These are phyloP conservation scores for Nicotiana benthamiana DNA, from an alignment of 257 asterid species.

Conservation along the genomic window DNA sequence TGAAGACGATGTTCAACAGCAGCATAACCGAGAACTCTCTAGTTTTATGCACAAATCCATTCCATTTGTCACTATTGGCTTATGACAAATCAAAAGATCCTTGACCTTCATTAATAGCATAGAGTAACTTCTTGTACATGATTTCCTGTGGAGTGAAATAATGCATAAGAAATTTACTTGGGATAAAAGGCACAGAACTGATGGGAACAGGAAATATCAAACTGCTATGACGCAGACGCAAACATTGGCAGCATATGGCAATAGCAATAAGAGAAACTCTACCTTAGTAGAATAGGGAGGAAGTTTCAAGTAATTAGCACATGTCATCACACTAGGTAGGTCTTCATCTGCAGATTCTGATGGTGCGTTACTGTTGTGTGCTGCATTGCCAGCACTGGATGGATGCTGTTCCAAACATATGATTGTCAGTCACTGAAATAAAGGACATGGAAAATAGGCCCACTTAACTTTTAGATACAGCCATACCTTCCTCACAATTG, in stretches of 20 bases:
- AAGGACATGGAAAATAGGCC: not conserved
- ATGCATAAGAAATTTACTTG: not conserved
- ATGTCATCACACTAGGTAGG: slow-evolving; percentile 98
- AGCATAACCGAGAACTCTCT: not conserved
- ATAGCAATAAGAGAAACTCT: not conserved
- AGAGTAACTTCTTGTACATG: slow-evolving; percentile 79
- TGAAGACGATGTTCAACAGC: not conserved
- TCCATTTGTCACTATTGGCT: not conserved
- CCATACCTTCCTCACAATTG: slow-evolving; percentile 88
- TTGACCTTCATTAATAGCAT: slow-evolving; percentile 90
- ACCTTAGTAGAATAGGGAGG: slow-evolving; percentile 99
- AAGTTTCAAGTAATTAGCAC: slow-evolving; percentile 98
- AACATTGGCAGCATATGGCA: not conserved
- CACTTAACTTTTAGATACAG: not conserved
- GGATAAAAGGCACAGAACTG: not conserved
- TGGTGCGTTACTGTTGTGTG: slow-evolving; percentile 48
- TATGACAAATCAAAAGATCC: slow-evolving; percentile 95
- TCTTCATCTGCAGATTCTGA: slow-evolving; percentile 90
- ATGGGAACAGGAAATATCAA: not conserved
- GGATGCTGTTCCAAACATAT: slow-evolving; percentile 52
- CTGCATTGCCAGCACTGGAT: slow-evolving; percentile 38
- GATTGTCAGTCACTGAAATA: not conserved
- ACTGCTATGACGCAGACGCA: not conserved
- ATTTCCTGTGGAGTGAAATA: slow-evolving; percentile 45
- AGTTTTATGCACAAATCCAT: not conserved